phyloP scores from a whole-genome alignment of 1,139 yeast species.

The Torulaspora globosa region DNA sequence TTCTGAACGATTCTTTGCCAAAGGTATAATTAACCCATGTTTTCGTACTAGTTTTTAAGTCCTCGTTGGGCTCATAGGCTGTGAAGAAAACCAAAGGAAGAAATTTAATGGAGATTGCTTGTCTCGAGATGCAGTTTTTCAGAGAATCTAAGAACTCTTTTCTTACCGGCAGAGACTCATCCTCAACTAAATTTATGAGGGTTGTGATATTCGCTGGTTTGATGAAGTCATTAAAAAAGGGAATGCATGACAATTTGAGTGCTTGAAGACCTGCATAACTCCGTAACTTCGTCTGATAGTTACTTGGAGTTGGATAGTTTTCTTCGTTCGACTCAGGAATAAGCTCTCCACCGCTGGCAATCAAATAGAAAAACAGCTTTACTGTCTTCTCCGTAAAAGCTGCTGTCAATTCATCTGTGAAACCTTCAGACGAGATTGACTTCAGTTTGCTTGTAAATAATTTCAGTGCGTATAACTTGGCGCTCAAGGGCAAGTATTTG shows the following conservation, averaged over 20 bases:
- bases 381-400: slow-evolving; percentile 58
- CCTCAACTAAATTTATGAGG: slow-evolving; percentile 61
- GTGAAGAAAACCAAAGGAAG: slow-evolving; percentile 64
- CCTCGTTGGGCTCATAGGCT: slow-evolving; percentile 66
- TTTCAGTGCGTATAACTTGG: slow-evolving; percentile 54
- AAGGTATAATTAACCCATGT: slow-evolving; percentile 74
- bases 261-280: slow-evolving; percentile 64
- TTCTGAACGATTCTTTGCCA: slow-evolving; percentile 41
- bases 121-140: slow-evolving; percentile 50
- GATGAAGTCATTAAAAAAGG: slow-evolving; percentile 51
- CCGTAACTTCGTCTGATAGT: slow-evolving; percentile 58
- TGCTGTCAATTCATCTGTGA: slow-evolving; percentile 34
- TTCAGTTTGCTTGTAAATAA: slow-evolving; percentile 62
- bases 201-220: slow-evolving; percentile 50
- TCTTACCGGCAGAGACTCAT: slow-evolving; percentile 59
- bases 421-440: slow-evolving; percentile 39
- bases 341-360: slow-evolving; percentile 81
- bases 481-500: slow-evolving; percentile 37
- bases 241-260: slow-evolving; percentile 58
- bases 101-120: slow-evolving; percentile 59
- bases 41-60: slow-evolving; percentile 47
- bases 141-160: slow-evolving; percentile 48
- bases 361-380: slow-evolving; percentile 60
- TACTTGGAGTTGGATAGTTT: slow-evolving; percentile 59
- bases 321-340: slow-evolving; percentile 44